Percentiles rank a stretch among this genome's conserved stretches.
phyloP scores from a whole-genome alignment of 208 protist species.

The Wallacemonas sp. region DNA sequence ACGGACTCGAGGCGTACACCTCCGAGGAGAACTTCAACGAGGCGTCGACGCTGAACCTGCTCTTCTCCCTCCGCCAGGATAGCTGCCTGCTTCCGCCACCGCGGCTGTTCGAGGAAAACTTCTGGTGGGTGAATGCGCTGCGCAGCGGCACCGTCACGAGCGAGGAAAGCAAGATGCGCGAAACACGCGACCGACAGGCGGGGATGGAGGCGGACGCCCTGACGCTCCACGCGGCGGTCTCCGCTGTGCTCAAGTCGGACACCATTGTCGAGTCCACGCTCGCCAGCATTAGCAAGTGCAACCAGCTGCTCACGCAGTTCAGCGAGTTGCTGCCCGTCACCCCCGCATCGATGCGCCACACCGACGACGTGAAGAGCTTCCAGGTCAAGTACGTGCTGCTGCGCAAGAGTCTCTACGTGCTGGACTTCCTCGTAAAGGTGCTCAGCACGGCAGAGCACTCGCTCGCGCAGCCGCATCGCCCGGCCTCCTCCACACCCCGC shows the following conservation, averaged over 20 bases:
- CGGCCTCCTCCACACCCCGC: neutral
- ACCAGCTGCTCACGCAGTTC: conserved; percentile 27
- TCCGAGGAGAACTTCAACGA: conserved; percentile 25
- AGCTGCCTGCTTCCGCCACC: conserved; percentile 27
- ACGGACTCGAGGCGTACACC: conserved; percentile 26
- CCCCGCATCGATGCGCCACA: neutral
- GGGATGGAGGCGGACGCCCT: conserved; percentile 3
- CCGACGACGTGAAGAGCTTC: conserved; percentile 21
- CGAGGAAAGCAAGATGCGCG: neutral
- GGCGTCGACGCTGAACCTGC: conserved; percentile 24
- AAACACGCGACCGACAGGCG: neutral
- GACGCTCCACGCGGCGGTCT: conserved; percentile 7
- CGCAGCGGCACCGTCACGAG: neutral
- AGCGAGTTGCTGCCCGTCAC: conserved; percentile 18
- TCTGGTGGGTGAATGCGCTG: conserved; percentile 21
- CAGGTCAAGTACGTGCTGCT: conserved; percentile 23
- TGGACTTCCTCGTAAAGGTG: conserved; percentile 22
- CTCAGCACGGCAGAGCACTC: neutral
- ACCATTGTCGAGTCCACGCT: neutral
- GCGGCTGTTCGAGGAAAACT: conserved; percentile 27
- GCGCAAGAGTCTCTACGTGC: conserved; percentile 29
- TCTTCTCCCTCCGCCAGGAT: conserved; percentile 26
- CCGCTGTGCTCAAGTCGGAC: conserved; percentile 6
- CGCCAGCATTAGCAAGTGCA: conserved; percentile 27
- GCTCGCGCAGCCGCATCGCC: neutral